Percentiles rank a stretch among this genome's conserved stretches.
Evolutionary conservation across 768 basidiomycete species (phyloP).

Genomic region (Lyophyllum shimeji): DNA sequence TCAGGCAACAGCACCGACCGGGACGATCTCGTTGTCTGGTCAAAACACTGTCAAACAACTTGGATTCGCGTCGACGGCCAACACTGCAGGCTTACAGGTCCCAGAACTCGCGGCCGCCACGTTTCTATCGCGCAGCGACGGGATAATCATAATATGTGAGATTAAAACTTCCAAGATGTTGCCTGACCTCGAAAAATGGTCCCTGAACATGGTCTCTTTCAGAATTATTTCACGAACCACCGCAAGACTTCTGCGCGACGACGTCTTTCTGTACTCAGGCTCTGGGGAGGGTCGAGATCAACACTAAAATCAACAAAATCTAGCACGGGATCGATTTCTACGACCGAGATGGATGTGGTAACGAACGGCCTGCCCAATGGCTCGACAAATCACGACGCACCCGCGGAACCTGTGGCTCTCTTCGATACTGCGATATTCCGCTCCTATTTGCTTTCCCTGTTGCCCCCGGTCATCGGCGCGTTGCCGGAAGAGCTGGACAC

Average conservation of each 20-base stretch:
- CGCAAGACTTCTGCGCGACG: conserved; percentile 25
- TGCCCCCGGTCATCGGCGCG: conserved; percentile 85
- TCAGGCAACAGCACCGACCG: too few relatives aligned
- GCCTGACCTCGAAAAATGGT: conserved; percentile 12
- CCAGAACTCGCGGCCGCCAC: conserved; percentile 17
- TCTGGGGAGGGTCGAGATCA: conserved; percentile 17
- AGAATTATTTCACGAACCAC: conserved; percentile 28
- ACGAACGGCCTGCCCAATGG: conserved; percentile 29
- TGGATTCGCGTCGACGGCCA: conserved; percentile 18
- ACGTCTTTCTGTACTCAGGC: conserved; percentile 13
- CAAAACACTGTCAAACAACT: conserved; percentile 18
- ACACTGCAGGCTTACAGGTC: conserved; percentile 2
- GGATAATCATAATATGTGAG: conserved; percentile 16
- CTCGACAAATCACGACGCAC: conserved; percentile 21
- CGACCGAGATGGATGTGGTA: conserved; percentile 23
- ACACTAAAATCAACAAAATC: conserved; percentile 16
- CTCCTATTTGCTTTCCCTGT: conserved; percentile 65
- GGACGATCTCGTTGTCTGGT: background rate
- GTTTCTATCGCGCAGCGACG: conserved; percentile 13
- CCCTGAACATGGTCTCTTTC: conserved; percentile 21
- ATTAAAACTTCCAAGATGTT: conserved; percentile 4
- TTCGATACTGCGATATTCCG: conserved; percentile 75
- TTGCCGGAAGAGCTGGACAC: conserved; percentile 60
- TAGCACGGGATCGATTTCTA: conserved; percentile 4
- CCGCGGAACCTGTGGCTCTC: conserved; percentile 28